Percentiles rank a stretch among this genome's conserved stretches.
These are phyloP conservation scores for Aspergillus cavernicola DNA, from an alignment of 495 filamentous ascomycete genomes.

Conservation along the genomic window DNA sequence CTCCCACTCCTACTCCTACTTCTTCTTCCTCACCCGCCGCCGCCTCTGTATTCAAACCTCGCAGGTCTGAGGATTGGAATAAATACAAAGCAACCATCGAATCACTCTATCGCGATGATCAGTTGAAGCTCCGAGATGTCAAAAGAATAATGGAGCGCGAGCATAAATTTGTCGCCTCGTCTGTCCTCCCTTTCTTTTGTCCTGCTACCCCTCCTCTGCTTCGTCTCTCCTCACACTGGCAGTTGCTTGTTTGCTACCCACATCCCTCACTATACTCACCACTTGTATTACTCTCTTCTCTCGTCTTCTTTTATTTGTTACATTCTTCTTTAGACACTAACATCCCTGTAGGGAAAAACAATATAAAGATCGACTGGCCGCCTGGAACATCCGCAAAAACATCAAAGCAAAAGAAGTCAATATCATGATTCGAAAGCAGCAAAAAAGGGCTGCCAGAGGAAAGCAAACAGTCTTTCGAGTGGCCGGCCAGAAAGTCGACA, in stretches of 20 bases:
- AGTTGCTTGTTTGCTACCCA: too few species aligned
- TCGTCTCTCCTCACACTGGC: conserved; percentile 5
- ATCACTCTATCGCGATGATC: conserved; percentile 39
- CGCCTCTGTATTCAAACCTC: conserved; percentile 32
- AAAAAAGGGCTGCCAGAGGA: conserved; percentile 40
- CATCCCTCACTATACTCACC: conserved; percentile 3
- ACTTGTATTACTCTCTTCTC: conserved; percentile 7
- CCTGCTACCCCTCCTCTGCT: not conserved
- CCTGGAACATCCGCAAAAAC: conserved; percentile 44
- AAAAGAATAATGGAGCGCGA: conserved; percentile 42
- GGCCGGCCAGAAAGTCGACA: conserved; percentile 35
- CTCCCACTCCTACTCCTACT: conserved; percentile 23
- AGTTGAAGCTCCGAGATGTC: conserved; percentile 42
- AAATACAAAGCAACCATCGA: conserved; percentile 39
- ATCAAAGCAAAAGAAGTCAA: conserved; percentile 44
- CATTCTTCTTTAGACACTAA: too few species aligned
- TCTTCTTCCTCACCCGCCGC: conserved; percentile 18
- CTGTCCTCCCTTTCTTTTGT: conserved; percentile 14
- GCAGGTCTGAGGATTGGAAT: conserved; percentile 43
- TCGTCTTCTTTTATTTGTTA: conserved; percentile 6
- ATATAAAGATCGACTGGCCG: conserved; percentile 44
- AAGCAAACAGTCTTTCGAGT: conserved; percentile 43
- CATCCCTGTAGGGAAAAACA: conserved; percentile 39
- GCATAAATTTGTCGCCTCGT: conserved; percentile 42
- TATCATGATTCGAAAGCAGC: conserved; percentile 41